These are phyloP conservation scores for Mycena metata DNA, from an alignment of 768 basidiomycete species.

Conservation along the genomic window DNA sequence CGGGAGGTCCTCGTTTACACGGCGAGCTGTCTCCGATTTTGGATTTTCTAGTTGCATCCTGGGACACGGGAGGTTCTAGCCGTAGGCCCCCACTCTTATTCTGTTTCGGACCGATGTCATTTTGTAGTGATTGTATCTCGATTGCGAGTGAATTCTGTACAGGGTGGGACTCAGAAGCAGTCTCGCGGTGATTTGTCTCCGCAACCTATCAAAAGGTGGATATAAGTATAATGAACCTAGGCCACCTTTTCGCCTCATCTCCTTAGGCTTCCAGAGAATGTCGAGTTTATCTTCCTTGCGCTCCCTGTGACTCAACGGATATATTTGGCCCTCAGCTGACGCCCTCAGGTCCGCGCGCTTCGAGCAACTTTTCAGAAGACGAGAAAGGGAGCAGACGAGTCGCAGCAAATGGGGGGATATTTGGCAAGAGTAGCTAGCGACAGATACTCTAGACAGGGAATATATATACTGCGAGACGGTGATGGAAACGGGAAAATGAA, in stretches of 20 bases:
- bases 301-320: slow-evolving; percentile 9
- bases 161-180: slow-evolving; percentile 24
- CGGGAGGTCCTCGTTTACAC: slow-evolving; percentile 15
- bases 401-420: too few relatives aligned
- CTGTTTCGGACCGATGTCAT: too few relatives aligned
- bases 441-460: too few relatives aligned
- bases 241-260: slow-evolving; percentile 17
- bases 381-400: too few relatives aligned
- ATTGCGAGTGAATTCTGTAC: slow-evolving; percentile 21
- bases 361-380: neutral
- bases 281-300: slow-evolving; percentile 20
- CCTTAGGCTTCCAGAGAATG: slow-evolving; percentile 20
- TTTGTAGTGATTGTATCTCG: slow-evolving; percentile 11
- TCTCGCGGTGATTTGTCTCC: slow-evolving; percentile 23
- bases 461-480: too few relatives aligned
- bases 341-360: slow-evolving; percentile 5
- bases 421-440: too few relatives aligned
- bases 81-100: slow-evolving; percentile 3
- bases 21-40: slow-evolving; percentile 16
- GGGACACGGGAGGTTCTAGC: slow-evolving; percentile 17
- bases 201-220: slow-evolving; percentile 12
- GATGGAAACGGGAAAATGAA: too few relatives aligned
- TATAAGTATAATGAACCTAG: slow-evolving; percentile 23
- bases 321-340: slow-evolving; percentile 7
- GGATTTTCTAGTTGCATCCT: slow-evolving; percentile 9